Evolutionary conservation across 1,284 basidiomycete species (phyloP).

Genomic region (Ganoderma lingzhi): DNA sequence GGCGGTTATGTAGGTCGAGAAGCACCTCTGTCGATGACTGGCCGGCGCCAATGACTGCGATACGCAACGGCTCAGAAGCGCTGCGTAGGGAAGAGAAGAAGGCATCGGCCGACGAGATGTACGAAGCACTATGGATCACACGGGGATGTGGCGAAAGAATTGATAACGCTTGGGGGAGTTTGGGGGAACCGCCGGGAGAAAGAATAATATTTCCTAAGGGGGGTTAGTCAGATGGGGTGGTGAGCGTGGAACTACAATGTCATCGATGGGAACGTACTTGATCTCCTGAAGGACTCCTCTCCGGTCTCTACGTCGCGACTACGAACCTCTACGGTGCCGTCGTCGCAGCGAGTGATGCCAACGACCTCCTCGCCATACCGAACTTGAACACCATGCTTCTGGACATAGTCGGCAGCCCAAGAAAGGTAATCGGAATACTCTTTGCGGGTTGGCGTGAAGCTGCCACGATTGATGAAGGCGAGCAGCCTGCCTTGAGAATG

Average conservation of each 20-base stretch:
- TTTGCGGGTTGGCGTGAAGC: slow-evolving; percentile 46
- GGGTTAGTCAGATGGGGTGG: slow-evolving; percentile 19
- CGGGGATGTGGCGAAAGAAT: slow-evolving; percentile 45
- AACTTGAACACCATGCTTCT: slow-evolving; percentile 52
- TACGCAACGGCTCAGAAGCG: slow-evolving; percentile 45
- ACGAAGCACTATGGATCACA: slow-evolving; percentile 55
- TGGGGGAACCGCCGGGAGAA: slow-evolving; percentile 59
- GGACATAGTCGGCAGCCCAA: slow-evolving; percentile 59
- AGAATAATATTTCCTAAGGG: slow-evolving; percentile 55
- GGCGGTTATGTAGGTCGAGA: slow-evolving; percentile 56
- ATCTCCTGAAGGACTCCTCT: slow-evolving; percentile 42
- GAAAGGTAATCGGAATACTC: slow-evolving; percentile 67
- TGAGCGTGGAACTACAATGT: slow-evolving; percentile 21
- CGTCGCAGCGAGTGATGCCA: slow-evolving; percentile 45
- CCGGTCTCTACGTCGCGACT: slow-evolving; percentile 48
- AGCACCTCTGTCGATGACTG: slow-evolving; percentile 64
- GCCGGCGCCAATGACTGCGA: slow-evolving; percentile 64
- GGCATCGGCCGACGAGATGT: slow-evolving; percentile 49
- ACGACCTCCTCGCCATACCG: slow-evolving; percentile 60
- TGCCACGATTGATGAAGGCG: slow-evolving; percentile 50
- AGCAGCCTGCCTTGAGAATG: slow-evolving; percentile 59
- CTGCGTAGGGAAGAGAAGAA: slow-evolving; percentile 44
- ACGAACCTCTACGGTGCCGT: slow-evolving; percentile 49
- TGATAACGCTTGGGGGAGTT: slow-evolving; percentile 50
- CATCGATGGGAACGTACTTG: slow-evolving; percentile 47